Base-by-base conservation (phyloP, 352 stramenopile species). In the Pythium dissimile region DNA sequence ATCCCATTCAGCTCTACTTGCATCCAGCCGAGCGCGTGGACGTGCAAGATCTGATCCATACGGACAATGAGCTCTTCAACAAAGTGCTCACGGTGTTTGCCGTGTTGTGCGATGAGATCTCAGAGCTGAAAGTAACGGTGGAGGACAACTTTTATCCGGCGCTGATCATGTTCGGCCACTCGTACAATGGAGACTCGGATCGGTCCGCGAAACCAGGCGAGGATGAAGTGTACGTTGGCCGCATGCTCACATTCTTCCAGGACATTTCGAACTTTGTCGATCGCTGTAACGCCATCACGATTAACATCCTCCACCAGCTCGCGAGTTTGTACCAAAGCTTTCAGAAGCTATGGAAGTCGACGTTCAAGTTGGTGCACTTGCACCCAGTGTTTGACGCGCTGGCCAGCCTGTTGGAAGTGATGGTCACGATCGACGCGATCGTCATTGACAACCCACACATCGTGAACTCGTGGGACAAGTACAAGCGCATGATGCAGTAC, bases 401-500 rank as follows among this genome's bases (percentile, higher is more conserved):
- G 16, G 86, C 73, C 18, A 84, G 73, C 60, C 62, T 97, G 9
- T 54, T 97, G 18, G 82, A 90, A 43, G 71, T 95, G 30, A 89
- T 97, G 71, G 90, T 96, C 50, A 94, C 87, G 9, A 82, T 97
- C 26, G 89, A 97, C 57, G 69, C 73, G n/a, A 90, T 96, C 44
- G 82, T 96, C 27, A 70, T 92, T 15, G 77, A 95, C 43, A 97
- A 97, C 56, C 84, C 87, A 13, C 82, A 83, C 39, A 92, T 97
- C 44, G 65, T 86, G 38, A 86, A 70, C 18, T 80, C 86, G 12
- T 97, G 89, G 89, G 84, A 93, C 60, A 92, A 88, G 46, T 97
- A 95, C 70, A 96, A 97, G 67, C 80, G 81, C 51, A 94, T 97
- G 84, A 92, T 96, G 82, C 80, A 94, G 57, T 94, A 89, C 43